Evolutionary conservation across 148 eudicot genomes (phyloP).

Genomic region (Dysphania ambrosioides): DNA sequence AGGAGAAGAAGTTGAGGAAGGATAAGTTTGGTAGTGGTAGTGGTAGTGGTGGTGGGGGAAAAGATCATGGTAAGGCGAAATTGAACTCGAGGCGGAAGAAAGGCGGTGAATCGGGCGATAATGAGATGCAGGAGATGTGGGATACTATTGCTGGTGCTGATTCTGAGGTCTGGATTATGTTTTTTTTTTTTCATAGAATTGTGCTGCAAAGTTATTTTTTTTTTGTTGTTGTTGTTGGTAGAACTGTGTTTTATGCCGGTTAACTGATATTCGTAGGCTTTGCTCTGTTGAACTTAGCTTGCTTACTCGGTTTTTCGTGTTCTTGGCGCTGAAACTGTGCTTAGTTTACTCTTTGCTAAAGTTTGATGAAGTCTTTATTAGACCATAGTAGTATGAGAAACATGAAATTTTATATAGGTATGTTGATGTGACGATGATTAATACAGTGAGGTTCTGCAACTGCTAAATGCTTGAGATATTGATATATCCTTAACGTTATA

Average conservation of each 20-base stretch:
- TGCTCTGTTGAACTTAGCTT: not conserved
- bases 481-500: no score
- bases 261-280: not conserved
- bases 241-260: not conserved
- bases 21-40: no score
- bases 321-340: not conserved
- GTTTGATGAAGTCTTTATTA: not conserved
- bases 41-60: constrained; percentile 32
- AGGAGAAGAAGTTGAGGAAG: constrained; percentile 49
- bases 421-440: not conserved
- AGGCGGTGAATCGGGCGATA: constrained; percentile 52
- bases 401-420: no score
- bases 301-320: not conserved
- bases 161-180: constrained; percentile 62
- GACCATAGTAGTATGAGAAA: not conserved
- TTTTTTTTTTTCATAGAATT: not conserved
- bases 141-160: constrained; percentile 83
- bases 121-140: constrained; percentile 97
- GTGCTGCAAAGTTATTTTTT: not conserved
- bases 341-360: not conserved
- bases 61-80: constrained; percentile 22
- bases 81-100: constrained; percentile 49
- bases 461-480: no score
- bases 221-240: not conserved
- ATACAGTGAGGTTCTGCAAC: no score